Conservation (phyloP, 495 filamentous ascomycete genomes). For the Pseudoneurospora amorphoporcata region DNA sequence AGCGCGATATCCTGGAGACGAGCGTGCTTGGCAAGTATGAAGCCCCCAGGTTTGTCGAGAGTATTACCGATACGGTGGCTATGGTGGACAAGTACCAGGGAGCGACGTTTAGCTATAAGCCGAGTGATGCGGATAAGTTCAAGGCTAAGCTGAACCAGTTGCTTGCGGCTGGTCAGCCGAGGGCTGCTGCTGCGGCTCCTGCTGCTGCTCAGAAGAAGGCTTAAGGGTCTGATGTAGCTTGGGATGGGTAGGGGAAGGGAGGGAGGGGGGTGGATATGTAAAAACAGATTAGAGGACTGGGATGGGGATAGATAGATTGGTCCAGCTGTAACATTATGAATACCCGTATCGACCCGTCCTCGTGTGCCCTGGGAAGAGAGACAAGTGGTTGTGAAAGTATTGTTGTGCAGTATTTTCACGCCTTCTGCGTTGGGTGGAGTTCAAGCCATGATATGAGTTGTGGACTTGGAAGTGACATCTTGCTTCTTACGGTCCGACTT, state of each 20-base stretch:
- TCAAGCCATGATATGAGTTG: background rate
- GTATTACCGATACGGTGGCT: conserved; percentile 17
- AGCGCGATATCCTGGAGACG: conserved; percentile 27
- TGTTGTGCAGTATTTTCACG: background rate
- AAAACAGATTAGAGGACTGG: background rate
- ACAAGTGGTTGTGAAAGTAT: background rate
- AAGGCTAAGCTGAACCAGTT: conserved; percentile 15
- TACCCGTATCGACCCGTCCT: background rate
- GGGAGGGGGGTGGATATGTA: background rate
- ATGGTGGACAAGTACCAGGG: conserved; percentile 25
- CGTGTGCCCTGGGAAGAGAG: background rate
- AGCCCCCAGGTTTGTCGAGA: conserved; percentile 15
- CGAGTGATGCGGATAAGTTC: conserved; percentile 11
- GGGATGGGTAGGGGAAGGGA: background rate
- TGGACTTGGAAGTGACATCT: background rate
- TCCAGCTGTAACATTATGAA: background rate
- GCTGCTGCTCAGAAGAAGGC: conserved; percentile 4
- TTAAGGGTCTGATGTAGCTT: background rate
- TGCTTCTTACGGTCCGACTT: background rate
- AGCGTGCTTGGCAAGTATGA: conserved; percentile 34
- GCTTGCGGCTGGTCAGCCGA: conserved; percentile 11
- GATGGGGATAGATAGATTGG: background rate
- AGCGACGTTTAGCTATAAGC: conserved; percentile 15
- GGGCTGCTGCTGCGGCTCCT: background rate
- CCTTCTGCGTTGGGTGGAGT: background rate